These are phyloP conservation scores for Mucor piriformis DNA, from an alignment of 371 early-diverging fungal genomes.

Conservation along the genomic window DNA sequence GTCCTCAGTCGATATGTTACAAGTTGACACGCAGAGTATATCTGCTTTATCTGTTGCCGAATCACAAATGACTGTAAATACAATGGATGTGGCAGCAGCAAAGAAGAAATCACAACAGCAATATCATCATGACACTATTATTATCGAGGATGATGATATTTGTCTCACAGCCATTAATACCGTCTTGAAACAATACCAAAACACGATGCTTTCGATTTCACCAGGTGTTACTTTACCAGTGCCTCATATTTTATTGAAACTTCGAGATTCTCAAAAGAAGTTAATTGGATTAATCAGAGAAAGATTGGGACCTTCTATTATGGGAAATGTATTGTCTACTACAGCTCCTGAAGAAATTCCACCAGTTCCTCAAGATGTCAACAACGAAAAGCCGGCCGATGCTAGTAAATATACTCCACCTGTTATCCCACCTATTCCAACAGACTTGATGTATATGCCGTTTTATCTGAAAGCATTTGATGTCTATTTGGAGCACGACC, in stretches of 20 bases:
- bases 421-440: slow-evolving; percentile 23
- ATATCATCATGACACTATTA: slow-evolving; percentile 11
- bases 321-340: slow-evolving; percentile 8
- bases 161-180: slow-evolving; percentile 34
- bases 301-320: slow-evolving; percentile 13
- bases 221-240: slow-evolving; percentile 80
- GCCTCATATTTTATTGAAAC: slow-evolving; percentile 76
- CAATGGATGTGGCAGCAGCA: slow-evolving; percentile 12
- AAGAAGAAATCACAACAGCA: slow-evolving; percentile 25
- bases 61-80: slow-evolving; percentile 27
- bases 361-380: too few species aligned
- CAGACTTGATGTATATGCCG: slow-evolving; percentile 25
- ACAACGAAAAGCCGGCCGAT: neutral
- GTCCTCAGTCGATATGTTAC: neutral
- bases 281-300: slow-evolving; percentile 31
- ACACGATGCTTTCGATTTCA: slow-evolving; percentile 77
- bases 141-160: slow-evolving; percentile 37
- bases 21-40: slow-evolving; percentile 21
- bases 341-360: neutral
- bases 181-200: slow-evolving; percentile 56
- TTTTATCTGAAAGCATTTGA: slow-evolving; percentile 33
- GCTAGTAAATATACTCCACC: neutral
- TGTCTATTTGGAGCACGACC: slow-evolving; percentile 39
- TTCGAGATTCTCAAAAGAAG: slow-evolving; percentile 52
- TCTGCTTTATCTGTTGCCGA: slow-evolving; percentile 28